phyloP scores from a whole-genome alignment of 257 asterid genomes.

The Vinca minor region DNA sequence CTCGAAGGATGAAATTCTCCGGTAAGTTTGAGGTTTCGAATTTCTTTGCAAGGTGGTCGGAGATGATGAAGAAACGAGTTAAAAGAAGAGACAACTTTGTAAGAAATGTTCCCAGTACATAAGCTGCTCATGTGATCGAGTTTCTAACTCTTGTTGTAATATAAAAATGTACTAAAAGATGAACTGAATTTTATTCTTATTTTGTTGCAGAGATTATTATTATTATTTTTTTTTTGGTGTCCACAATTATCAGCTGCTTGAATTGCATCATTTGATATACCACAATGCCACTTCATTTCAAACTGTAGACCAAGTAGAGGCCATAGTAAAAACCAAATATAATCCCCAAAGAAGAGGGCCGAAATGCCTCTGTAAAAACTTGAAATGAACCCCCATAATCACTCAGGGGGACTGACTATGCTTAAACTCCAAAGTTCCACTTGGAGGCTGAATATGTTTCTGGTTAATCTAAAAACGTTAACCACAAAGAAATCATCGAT shows the following conservation, averaged over 20 bases:
- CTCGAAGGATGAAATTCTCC: slow-evolving; percentile 47
- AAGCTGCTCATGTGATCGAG: slow-evolving; percentile 1
- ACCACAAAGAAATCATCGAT: slow-evolving; percentile 12
- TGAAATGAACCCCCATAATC: slow-evolving; percentile 9
- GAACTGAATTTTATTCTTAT: no score
- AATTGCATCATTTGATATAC: no score
- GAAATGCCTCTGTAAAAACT: slow-evolving; percentile 12
- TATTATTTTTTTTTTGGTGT: no score
- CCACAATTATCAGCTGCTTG: slow-evolving; percentile 21
- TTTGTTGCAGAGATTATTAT: no score
- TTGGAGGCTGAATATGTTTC: slow-evolving; percentile 18
- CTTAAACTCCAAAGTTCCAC: slow-evolving; percentile 7
- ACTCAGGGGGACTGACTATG: background rate
- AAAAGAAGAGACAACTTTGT: slow-evolving; percentile 15
- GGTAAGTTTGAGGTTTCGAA: slow-evolving; percentile 51
- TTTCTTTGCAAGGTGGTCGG: slow-evolving; percentile 42
- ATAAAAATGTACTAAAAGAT: background rate
- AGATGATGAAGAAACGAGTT: slow-evolving; percentile 40
- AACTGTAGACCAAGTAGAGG: slow-evolving; percentile 10
- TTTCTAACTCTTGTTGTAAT: background rate
- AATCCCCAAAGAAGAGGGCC: slow-evolving; percentile 6
- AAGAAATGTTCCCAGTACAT: no score
- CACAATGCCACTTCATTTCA: no score
- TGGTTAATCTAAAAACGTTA: slow-evolving; percentile 10
- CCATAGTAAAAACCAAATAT: slow-evolving; percentile 5